Percentiles rank a stretch among this genome's conserved stretches.
Evolutionary conservation across 805 yeast species (phyloP).

Genomic region (Ogataea zsoltii): DNA sequence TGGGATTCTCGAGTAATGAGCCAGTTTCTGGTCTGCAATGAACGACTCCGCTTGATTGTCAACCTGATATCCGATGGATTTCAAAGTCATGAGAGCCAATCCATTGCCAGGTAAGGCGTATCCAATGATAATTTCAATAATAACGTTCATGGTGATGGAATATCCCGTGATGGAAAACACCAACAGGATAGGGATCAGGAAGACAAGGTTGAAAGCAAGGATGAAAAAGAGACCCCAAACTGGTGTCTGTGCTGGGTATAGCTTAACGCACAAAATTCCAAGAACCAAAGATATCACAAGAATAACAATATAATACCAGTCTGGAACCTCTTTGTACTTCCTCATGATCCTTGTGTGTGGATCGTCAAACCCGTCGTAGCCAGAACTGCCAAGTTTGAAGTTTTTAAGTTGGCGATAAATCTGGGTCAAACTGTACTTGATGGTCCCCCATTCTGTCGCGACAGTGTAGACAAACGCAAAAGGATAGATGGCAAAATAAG

Average conservation of each 20-base stretch:
- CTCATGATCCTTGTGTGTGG: slow-evolving; percentile 48
- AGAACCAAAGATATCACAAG: slow-evolving; percentile 47
- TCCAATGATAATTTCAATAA: slow-evolving; percentile 65
- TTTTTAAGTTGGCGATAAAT: slow-evolving; percentile 39
- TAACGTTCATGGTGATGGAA: slow-evolving; percentile 57
- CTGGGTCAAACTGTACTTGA: slow-evolving; percentile 6
- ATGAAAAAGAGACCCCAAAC: slow-evolving; percentile 65
- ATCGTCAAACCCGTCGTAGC: slow-evolving; percentile 30
- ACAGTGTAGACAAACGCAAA: slow-evolving; percentile 56
- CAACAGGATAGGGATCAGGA: slow-evolving; percentile 62
- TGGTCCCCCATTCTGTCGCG: slow-evolving; percentile 11
- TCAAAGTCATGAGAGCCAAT: slow-evolving; percentile 61
- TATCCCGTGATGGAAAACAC: slow-evolving; percentile 64
- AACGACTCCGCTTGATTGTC: slow-evolving; percentile 54
- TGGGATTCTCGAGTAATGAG: slow-evolving; percentile 64
- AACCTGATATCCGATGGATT: slow-evolving; percentile 58
- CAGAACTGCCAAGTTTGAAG: slow-evolving; percentile 30
- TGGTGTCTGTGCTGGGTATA: slow-evolving; percentile 55
- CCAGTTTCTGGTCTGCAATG: slow-evolving; percentile 59
- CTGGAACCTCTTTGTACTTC: slow-evolving; percentile 68
- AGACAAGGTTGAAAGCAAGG: slow-evolving; percentile 51
- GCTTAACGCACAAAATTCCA: slow-evolving; percentile 40
- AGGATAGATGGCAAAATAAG: slow-evolving; percentile 61
- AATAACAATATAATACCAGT: slow-evolving; percentile 61
- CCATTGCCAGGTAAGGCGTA: slow-evolving; percentile 64